A percentile compares a stretch with the other conserved stretches of the same genome.
phyloP scores from a whole-genome alignment of 352 stramenopile genomes.

The Thalassiosira pacifica region DNA sequence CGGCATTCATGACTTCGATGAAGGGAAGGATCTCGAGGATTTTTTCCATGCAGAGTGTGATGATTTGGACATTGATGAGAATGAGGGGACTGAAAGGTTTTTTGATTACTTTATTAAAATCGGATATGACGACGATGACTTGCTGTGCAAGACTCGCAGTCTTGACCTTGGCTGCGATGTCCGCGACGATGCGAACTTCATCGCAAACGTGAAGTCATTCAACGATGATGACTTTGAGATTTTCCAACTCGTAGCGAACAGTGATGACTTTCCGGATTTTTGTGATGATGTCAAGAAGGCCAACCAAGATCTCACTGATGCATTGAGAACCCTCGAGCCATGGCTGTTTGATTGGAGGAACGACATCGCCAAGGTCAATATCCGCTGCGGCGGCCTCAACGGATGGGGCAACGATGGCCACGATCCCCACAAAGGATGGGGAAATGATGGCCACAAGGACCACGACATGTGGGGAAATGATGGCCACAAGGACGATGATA shows the following conservation, averaged over 20 bases:
- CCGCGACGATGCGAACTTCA: slow-evolving; percentile 42
- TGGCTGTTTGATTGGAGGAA: slow-evolving; percentile 54
- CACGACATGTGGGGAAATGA: no score
- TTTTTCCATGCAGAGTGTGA: slow-evolving; percentile 33
- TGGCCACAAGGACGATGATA: no score
- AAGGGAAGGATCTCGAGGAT: slow-evolving; percentile 14
- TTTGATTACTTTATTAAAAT: slow-evolving; percentile 38
- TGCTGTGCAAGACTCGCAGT: slow-evolving; percentile 23
- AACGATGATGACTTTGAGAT: slow-evolving; percentile 20
- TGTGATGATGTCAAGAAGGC: slow-evolving; percentile 34
- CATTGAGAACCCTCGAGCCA: slow-evolving; percentile 36
- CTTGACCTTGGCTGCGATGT: background rate
- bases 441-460: no score
- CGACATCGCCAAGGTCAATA: no score
- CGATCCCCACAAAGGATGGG: no score
- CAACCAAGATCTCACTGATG: slow-evolving; percentile 23
- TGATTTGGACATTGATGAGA: slow-evolving; percentile 4
- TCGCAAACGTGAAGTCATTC: background rate
- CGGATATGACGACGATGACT: slow-evolving; percentile 43
- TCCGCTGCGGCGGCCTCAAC: no score
- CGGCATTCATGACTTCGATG: slow-evolving; percentile 53
- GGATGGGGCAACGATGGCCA: no score
- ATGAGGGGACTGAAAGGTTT: slow-evolving; percentile 22
- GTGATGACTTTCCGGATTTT: slow-evolving; percentile 58
- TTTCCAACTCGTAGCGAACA: slow-evolving; percentile 32